Evolutionary conservation across 176 grass and related monocot species (phyloP).

Genomic region (Eragrostis nindensis): DNA sequence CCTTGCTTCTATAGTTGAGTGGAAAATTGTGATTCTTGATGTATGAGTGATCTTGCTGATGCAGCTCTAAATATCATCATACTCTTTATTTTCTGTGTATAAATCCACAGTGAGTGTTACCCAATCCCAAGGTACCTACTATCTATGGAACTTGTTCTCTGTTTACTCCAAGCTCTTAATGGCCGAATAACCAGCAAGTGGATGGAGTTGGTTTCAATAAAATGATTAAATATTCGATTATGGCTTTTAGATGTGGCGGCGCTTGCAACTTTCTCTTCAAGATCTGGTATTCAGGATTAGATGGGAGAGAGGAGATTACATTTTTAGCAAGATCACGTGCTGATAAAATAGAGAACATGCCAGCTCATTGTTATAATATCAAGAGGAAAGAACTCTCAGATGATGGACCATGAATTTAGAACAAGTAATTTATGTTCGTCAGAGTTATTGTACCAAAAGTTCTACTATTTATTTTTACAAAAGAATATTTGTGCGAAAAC

Average conservation of each 20-base stretch:
- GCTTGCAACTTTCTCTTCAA: neutral
- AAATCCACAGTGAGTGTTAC: neutral
- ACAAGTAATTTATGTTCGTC: too few relatives aligned
- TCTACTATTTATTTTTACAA: neutral
- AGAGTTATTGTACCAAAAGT: neutral
- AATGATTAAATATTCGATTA: constrained; percentile 10
- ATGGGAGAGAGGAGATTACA: neutral
- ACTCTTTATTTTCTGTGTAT: neutral
- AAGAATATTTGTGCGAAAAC: neutral
- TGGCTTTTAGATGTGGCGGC: neutral
- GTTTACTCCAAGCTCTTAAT: neutral
- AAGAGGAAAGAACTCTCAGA: too few relatives aligned
- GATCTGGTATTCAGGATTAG: neutral
- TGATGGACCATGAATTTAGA: too few relatives aligned
- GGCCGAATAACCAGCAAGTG: neutral
- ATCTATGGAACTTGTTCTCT: constrained; percentile 20
- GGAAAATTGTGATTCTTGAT: neutral
- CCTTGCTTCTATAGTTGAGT: neutral
- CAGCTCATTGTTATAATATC: too few relatives aligned
- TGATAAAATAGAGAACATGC: neutral
- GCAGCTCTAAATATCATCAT: neutral
- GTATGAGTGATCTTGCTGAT: neutral
- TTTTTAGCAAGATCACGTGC: too few relatives aligned
- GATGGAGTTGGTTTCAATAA: constrained; percentile 24
- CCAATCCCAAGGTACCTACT: constrained; percentile 4